Conservation (phyloP, 192 early-diverging fungal species). For the Obelidium mucronatum region DNA sequence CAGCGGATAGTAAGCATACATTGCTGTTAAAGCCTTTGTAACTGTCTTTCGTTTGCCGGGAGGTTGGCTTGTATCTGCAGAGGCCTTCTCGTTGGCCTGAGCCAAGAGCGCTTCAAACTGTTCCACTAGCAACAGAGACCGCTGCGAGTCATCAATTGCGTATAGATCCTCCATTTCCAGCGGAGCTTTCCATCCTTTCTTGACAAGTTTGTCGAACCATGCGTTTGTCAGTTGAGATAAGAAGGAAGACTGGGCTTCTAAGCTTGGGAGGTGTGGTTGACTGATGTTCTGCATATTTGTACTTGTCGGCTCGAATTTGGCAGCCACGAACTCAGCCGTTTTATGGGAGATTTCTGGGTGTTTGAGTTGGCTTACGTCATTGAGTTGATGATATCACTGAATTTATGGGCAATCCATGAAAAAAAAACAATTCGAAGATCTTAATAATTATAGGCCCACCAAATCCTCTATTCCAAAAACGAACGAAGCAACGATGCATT, state of each 20-base stretch:
- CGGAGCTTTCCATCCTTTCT: conserved; percentile 57
- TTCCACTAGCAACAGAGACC: conserved; percentile 28
- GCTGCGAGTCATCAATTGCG: conserved; percentile 29
- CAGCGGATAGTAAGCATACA: conserved; percentile 8
- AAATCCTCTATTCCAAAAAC: too few relatives aligned
- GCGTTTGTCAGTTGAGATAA: not conserved
- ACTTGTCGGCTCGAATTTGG: too few relatives aligned
- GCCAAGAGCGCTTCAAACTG: conserved; percentile 21
- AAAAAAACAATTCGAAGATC: too few relatives aligned
- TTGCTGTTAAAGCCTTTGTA: not conserved
- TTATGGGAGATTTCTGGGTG: too few relatives aligned
- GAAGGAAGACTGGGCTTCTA: conserved; percentile 8
- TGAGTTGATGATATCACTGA: too few relatives aligned
- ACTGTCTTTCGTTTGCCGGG: conserved; percentile 27
- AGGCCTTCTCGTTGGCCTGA: too few relatives aligned
- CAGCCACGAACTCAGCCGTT: too few relatives aligned
- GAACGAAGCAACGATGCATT: conserved; percentile 50
- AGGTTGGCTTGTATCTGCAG: too few relatives aligned
- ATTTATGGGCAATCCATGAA: too few relatives aligned
- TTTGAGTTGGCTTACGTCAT: too few relatives aligned
- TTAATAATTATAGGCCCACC: too few relatives aligned
- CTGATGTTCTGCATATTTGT: too few relatives aligned
- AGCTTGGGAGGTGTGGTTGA: conserved; percentile 1
- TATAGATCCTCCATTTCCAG: conserved; percentile 55
- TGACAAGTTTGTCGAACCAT: conserved; percentile 66